Evolutionary conservation across 805 yeast species (phyloP), one percentile per base, ranked within the genome.

Genomic region (Lipomyces yamanashiensis): DNA sequence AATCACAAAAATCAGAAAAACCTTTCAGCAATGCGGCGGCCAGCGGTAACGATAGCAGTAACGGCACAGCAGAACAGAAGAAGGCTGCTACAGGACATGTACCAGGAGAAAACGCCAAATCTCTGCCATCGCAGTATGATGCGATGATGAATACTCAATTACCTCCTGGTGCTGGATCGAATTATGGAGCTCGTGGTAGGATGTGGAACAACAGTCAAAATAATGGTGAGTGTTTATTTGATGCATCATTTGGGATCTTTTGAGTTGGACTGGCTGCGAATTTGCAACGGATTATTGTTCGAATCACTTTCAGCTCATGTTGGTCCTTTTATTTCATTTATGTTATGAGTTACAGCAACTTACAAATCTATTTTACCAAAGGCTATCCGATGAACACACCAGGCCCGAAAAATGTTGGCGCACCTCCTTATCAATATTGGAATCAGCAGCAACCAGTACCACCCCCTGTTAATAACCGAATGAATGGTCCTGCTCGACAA

Each of bases 401-500:
- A 34, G 37, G 41, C 21, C 23, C 47, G 34, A 60, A 15, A 28
- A 57, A 53, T 44, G 8, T 41, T n/a, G 41, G 23, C 48, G 54
- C 19, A 43, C 50, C 34, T 13, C 45, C 51, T 8, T 56, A 23
- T 58, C 58, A 39, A 8, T 56, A 55, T 43, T 57, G 64, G 61
- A 51, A 52, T 28, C 63, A 55, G 58, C 59, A 48, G 21, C 59
- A 48, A 15, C 56, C 28, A 23, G 50, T 43, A 17, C 60, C 39
- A 47, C 50, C 15, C 4, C 41, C 28, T 13, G n/a, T 13, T 17
- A 50, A 50, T 19, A 15, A 17, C 9, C 41, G 40, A 36, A 15
- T 33, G 13, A 50, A 34, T 36, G 9, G 12, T 7, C 23, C 23
- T 19, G 9, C n/a, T 33, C 15, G 41, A 34, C 57, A 48, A 19